A percentile compares a stretch with the other conserved stretches of the same genome.
These are phyloP conservation scores for Polytrichum formosum DNA, from an alignment of 225 moss, liverwort and hornwort genomes.

Conservation along the genomic window DNA sequence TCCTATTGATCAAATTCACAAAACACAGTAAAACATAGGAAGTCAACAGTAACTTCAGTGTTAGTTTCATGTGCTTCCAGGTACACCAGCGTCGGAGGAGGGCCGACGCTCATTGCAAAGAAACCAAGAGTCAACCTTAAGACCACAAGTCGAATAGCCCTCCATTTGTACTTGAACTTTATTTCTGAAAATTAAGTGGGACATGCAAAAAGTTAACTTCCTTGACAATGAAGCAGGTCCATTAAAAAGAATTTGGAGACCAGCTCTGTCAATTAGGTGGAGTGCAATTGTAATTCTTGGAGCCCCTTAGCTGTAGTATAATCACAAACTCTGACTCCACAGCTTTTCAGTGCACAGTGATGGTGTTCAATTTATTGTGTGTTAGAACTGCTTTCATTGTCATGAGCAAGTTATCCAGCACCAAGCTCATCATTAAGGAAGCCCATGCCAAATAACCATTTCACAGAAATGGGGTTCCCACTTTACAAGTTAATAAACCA, in stretches of 20 bases:
- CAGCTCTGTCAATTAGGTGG: conserved; percentile 28
- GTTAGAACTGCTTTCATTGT: too few species aligned
- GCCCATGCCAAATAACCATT: too few species aligned
- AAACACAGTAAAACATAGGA: background rate
- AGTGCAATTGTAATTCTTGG: conserved; percentile 8
- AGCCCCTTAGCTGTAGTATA: too few species aligned
- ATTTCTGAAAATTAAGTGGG: background rate
- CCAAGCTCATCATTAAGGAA: too few species aligned
- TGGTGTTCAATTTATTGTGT: too few species aligned
- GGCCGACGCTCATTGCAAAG: conserved; percentile 13
- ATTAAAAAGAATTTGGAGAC: conserved; percentile 26
- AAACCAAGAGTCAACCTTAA: conserved; percentile 19
- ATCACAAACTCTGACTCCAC: too few species aligned
- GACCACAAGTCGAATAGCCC: conserved; percentile 26
- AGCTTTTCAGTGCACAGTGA: too few species aligned
- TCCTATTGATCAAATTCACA: background rate
- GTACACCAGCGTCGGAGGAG: conserved; percentile 29
- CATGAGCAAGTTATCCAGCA: too few species aligned
- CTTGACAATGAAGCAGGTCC: conserved; percentile 28
- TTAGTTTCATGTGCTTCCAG: background rate
- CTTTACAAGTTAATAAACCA: too few species aligned
- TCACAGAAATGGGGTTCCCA: too few species aligned
- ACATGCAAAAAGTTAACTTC: conserved; percentile 10
- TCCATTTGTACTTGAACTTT: background rate
- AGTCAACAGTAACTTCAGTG: too few species aligned